A percentile compares a stretch with the other conserved stretches of the same genome.
These are phyloP conservation scores for Exophiala dermatitidis DNA, from an alignment of 2,329 filamentous ascomycete genomes.

Conservation along the genomic window DNA sequence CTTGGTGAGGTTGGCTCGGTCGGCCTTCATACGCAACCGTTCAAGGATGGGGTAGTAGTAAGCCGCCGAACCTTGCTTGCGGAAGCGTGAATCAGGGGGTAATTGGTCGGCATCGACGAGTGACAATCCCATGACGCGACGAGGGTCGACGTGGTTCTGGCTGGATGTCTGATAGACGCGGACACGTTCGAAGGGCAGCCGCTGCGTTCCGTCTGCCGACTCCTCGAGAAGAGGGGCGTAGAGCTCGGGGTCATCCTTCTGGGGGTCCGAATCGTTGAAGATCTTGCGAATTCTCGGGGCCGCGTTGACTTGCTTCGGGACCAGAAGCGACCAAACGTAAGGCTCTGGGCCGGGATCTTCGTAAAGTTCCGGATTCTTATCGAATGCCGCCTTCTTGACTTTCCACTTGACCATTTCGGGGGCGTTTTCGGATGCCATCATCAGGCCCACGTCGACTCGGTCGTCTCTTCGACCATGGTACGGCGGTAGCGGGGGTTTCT, in stretches of 20 bases:
- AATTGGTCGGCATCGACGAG: slow-evolving; percentile 46
- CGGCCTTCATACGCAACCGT: slow-evolving; percentile 43
- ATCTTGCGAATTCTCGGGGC: slow-evolving; percentile 50
- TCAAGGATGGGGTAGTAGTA: slow-evolving; percentile 54
- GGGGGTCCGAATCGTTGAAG: slow-evolving; percentile 47
- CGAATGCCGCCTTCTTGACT: slow-evolving; percentile 42
- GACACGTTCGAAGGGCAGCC: slow-evolving; percentile 39
- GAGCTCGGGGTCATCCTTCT: slow-evolving; percentile 47
- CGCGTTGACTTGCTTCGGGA: slow-evolving; percentile 44
- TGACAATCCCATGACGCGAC: slow-evolving; percentile 52
- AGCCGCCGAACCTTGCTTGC: slow-evolving; percentile 45
- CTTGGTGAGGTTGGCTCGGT: slow-evolving; percentile 33
- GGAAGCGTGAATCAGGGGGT: slow-evolving; percentile 25
- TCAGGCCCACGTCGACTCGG: slow-evolving; percentile 53
- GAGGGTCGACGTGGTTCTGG: slow-evolving; percentile 48
- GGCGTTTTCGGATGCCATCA: slow-evolving; percentile 46
- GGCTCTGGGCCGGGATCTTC: slow-evolving; percentile 47
- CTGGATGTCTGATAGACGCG: slow-evolving; percentile 55
- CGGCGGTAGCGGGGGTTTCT: slow-evolving; percentile 49
- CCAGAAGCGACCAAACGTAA: slow-evolving; percentile 55
- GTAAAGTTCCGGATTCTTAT: slow-evolving; percentile 44
- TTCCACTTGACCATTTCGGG: slow-evolving; percentile 43
- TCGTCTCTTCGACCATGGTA: slow-evolving; percentile 47
- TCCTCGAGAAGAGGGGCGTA: slow-evolving; percentile 38
- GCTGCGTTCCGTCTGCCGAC: slow-evolving; percentile 37